A percentile compares a stretch with the other conserved stretches of the same genome.
Conservation (phyloP, 352 stramenopile species). For the Pythium phragmitis region DNA sequence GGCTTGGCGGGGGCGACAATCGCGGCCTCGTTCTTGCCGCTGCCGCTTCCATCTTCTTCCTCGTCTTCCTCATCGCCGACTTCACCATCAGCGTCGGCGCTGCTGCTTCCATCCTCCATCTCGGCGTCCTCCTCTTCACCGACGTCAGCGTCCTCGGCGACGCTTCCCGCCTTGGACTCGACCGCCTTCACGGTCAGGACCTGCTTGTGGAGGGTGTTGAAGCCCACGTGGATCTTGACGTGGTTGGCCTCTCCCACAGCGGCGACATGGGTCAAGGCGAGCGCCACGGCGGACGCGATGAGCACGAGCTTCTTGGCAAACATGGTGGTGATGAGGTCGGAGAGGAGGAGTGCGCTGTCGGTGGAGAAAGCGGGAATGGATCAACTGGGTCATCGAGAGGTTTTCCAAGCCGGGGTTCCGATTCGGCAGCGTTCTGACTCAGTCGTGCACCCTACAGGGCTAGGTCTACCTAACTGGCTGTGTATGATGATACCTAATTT, state of each 20-base stretch:
- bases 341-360: not conserved
- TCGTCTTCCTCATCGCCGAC: not conserved
- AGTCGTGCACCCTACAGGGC: too few relatives aligned
- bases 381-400: not conserved
- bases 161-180: not conserved
- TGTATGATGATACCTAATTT: too few relatives aligned
- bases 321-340: slow-evolving; percentile 13
- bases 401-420: not conserved
- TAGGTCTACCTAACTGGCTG: too few relatives aligned
- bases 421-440: too few relatives aligned
- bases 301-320: slow-evolving; percentile 32
- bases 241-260: not conserved
- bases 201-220: not conserved
- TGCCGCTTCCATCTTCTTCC: not conserved
- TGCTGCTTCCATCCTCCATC: slow-evolving; percentile 9
- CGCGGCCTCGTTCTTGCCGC: not conserved
- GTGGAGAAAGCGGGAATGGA: slow-evolving; percentile 12
- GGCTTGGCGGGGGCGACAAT: slow-evolving; percentile 4
- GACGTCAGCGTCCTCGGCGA: slow-evolving; percentile 4
- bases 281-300: slow-evolving; percentile 25
- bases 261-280: slow-evolving; percentile 9
- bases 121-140: not conserved
- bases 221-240: slow-evolving; percentile 18
- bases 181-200: slow-evolving; percentile 8
- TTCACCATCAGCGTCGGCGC: not conserved